phyloP scores from a whole-genome alignment of 1,284 basidiomycete genomes.

The Boletellus deceptivus region DNA sequence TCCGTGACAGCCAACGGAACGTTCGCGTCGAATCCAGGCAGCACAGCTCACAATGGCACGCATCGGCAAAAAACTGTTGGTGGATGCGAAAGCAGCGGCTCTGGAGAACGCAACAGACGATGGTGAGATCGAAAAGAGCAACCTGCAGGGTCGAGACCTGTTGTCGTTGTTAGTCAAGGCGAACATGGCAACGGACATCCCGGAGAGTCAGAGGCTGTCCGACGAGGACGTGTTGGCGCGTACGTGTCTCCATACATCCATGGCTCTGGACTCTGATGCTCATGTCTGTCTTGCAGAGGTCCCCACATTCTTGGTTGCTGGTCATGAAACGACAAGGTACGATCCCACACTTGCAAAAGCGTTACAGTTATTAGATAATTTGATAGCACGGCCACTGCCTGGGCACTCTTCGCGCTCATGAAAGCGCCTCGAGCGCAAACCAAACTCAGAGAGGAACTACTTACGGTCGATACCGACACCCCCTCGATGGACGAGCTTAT shows the following conservation, averaged over 20 bases:
- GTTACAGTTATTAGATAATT: neutral
- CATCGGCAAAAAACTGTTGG: slow-evolving; percentile 48
- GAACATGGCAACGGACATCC: slow-evolving; percentile 61
- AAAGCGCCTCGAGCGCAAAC: slow-evolving; percentile 54
- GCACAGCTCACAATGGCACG: slow-evolving; percentile 27
- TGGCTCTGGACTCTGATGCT: neutral
- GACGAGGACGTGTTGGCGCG: slow-evolving; percentile 77
- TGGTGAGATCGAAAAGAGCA: slow-evolving; percentile 31
- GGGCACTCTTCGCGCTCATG: slow-evolving; percentile 66
- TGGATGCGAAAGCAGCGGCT: slow-evolving; percentile 43
- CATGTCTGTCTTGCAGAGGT: slow-evolving; percentile 31
- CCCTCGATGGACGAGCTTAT: slow-evolving; percentile 62
- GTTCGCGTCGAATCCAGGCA: slow-evolving; percentile 6
- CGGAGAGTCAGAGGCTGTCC: slow-evolving; percentile 56
- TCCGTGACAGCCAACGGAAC: slow-evolving; percentile 15
- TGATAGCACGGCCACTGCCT: slow-evolving; percentile 48
- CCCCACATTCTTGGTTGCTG: slow-evolving; percentile 49
- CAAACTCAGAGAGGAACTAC: slow-evolving; percentile 69
- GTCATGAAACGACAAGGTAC: slow-evolving; percentile 78
- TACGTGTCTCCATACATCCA: slow-evolving; percentile 37
- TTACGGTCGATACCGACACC: slow-evolving; percentile 45
- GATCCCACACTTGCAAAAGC: neutral
- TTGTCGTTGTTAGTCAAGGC: slow-evolving; percentile 54
- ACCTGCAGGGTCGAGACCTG: slow-evolving; percentile 44
- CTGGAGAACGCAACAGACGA: slow-evolving; percentile 22